Evolutionary conservation across 225 moss, liverwort and hornwort species (phyloP), one percentile per base, ranked within the genome.

Genomic region (Bryoerythrophyllum caledonicum): DNA sequence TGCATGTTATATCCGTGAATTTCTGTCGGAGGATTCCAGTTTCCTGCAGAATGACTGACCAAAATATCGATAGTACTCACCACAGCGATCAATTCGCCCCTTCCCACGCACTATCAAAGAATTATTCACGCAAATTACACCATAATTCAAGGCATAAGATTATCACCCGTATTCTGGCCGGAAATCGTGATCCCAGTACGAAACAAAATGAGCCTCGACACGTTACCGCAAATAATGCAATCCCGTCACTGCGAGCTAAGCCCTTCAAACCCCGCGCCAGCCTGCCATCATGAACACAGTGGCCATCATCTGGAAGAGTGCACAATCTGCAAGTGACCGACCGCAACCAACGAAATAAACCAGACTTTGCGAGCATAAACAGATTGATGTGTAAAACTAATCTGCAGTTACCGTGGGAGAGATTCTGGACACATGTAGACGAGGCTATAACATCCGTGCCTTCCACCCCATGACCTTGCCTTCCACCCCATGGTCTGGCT

Each of bases 181-280:
- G 60, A 89, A 91, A 35, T 89, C 83, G 74, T 89, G 87, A 17
- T 89, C 92, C 89, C 86, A 93, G 67, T 86, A 86, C 10, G 87
- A 90, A 62, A 89, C 59, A 62, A 91, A 89, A 65, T 91, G 89
- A 16, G 93, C 86, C 74, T 93, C 91, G 52, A 87, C 91, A 35
- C n/a, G n/a, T n/a, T n/a, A 89, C 73, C 77, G 89, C 93, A 87
- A 93, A 89, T 15, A 89, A 73, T 41, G 90, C 87, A 71, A 93
- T 89, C 30, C 90, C 87, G 68, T 26, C 74, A 12, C 82, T 60
- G 38, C 80, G 61, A 14, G 89, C 91, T 72, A 87, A 66, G 62
- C 80, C 77, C 70, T 89, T 85, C 71, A 91, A 78, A 79, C 66
- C 75, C 30, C 10, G 28, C 51, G 77, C 80, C 80, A 93, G 71